Evolutionary conservation across 495 filamentous ascomycete species (phyloP).

Genomic region (Daldinia childiae): DNA sequence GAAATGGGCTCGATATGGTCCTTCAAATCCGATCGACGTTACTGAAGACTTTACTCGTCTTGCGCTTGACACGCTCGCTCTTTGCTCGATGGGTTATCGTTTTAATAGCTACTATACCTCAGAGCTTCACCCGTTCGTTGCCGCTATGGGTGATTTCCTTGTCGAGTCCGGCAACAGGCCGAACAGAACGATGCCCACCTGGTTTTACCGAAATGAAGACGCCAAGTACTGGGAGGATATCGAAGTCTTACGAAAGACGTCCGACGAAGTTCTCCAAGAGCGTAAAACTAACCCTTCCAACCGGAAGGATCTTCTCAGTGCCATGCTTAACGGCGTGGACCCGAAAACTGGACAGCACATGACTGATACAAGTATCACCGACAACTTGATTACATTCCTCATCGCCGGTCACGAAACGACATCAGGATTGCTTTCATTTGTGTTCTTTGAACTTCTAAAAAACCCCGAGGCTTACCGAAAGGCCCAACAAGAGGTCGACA

Average conservation of each 20-base stretch:
- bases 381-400: constrained; percentile 80
- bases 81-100: constrained; percentile 77
- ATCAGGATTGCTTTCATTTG: constrained; percentile 63
- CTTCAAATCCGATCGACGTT: constrained; percentile 63
- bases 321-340: constrained; percentile 74
- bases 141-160: constrained; percentile 70
- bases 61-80: constrained; percentile 75
- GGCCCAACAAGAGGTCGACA: constrained; percentile 67
- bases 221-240: constrained; percentile 69
- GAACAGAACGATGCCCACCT: constrained; percentile 61
- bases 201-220: constrained; percentile 62
- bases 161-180: constrained; percentile 62
- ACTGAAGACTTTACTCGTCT: constrained; percentile 80
- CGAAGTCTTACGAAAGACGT: constrained; percentile 60
- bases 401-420: constrained; percentile 82
- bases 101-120: constrained; percentile 81
- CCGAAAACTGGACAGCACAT: constrained; percentile 72
- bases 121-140: constrained; percentile 72
- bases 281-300: constrained; percentile 64
- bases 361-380: constrained; percentile 66
- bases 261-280: constrained; percentile 68
- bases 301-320: constrained; percentile 75
- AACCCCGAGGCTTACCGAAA: constrained; percentile 60
- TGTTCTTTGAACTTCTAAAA: constrained; percentile 66
- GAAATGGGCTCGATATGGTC: constrained; percentile 77